phyloP scores from a whole-genome alignment of 2,329 filamentous ascomycete species.

The Pseudogymnoascus sp. region DNA sequence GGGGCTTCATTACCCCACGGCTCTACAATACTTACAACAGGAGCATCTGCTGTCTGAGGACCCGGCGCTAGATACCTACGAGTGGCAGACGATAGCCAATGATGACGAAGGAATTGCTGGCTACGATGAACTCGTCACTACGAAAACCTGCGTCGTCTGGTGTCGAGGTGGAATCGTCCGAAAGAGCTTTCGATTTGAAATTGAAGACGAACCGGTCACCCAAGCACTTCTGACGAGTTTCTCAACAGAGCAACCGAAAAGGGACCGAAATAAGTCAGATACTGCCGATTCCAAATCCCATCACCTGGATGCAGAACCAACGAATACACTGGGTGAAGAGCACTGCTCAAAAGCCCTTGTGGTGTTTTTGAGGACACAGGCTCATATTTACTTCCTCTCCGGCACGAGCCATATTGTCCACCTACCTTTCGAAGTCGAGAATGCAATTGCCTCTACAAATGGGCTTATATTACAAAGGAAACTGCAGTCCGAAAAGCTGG shows the following conservation, averaged over 20 bases:
- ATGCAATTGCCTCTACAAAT: constrained; percentile 70
- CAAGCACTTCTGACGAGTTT: constrained; percentile 84
- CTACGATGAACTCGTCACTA: constrained; percentile 33
- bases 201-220: constrained; percentile 78
- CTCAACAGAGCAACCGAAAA: constrained; percentile 25
- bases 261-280: neutral
- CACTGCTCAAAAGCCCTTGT: constrained; percentile 61
- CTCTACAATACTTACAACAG: constrained; percentile 71
- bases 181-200: constrained; percentile 76
- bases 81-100: constrained; percentile 60
- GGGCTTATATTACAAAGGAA: constrained; percentile 85
- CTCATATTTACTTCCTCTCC: constrained; percentile 84
- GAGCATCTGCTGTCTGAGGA: constrained; percentile 69
- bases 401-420: constrained; percentile 85
- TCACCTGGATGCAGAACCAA: constrained; percentile 16
- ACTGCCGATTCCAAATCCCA: constrained; percentile 13
- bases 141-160: constrained; percentile 80
- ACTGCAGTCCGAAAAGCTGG: constrained; percentile 43
- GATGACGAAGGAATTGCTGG: constrained; percentile 28
- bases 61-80: constrained; percentile 57
- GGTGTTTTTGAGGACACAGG: constrained; percentile 85
- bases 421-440: constrained; percentile 89
- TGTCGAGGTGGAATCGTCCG: constrained; percentile 77
- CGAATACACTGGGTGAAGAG: constrained; percentile 21
- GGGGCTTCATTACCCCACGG: constrained; percentile 81